A percentile compares a stretch with the other conserved stretches of the same genome.
Evolutionary conservation across 2,329 filamentous ascomycete species (phyloP).

Genomic region (Madurella fahalii): DNA sequence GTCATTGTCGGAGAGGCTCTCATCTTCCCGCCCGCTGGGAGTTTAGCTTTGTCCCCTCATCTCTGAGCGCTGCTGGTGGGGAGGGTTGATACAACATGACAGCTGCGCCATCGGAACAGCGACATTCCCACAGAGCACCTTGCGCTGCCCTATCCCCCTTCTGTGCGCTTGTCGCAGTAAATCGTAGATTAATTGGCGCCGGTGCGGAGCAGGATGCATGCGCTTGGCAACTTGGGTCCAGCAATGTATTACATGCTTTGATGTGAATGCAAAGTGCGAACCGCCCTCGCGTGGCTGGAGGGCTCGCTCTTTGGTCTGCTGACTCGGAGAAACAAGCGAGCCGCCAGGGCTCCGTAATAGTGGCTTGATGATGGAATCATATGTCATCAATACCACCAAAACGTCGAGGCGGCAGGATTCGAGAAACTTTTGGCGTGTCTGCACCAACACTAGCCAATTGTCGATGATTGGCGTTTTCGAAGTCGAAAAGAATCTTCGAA

Average conservation of each 20-base stretch:
- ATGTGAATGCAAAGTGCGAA: not conserved
- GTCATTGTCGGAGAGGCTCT: not conserved
- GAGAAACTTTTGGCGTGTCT: conserved; percentile 1
- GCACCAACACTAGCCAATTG: not conserved
- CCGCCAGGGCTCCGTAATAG: not conserved
- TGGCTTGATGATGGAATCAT: conserved; percentile 23
- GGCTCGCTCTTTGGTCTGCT: not conserved
- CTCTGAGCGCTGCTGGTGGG: not conserved
- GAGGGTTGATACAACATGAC: conserved; percentile 10
- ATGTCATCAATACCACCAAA: conserved; percentile 15
- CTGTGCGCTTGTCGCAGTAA: conserved; percentile 3
- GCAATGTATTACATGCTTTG: not conserved
- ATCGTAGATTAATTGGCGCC: conserved; percentile 19
- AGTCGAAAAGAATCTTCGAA: conserved; percentile 27
- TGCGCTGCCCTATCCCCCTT: not conserved
- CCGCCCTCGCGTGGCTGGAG: not conserved
- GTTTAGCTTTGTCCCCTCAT: not conserved
- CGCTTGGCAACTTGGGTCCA: conserved; percentile 3
- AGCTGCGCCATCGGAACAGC: not conserved
- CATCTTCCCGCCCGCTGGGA: not conserved
- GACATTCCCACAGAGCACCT: not conserved
- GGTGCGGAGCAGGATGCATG: conserved; percentile 9
- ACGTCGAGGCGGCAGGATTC: conserved; percentile 8
- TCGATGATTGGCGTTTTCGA: conserved; percentile 26
- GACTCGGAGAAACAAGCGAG: conserved; percentile 4